Base-by-base conservation (phyloP, 176 grass and related monocot species). In the Musa acuminata region DNA sequence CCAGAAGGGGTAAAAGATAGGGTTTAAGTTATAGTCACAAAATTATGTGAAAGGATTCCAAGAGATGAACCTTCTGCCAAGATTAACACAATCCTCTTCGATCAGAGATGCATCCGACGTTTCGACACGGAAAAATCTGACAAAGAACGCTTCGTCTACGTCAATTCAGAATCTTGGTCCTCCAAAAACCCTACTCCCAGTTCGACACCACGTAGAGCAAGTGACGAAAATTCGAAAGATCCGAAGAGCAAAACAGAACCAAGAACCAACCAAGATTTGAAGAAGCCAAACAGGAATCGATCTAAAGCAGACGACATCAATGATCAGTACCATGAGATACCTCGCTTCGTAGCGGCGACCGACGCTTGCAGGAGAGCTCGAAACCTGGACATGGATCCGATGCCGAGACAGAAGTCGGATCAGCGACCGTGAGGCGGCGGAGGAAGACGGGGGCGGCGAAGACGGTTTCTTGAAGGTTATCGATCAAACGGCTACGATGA, bases 291-390 rank as follows among this genome's bases (percentile, higher is more conserved):
- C 35, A 43, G 35, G 35, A 43, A 43, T 43, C 35, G 35, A 43
- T 43, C 3, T 43, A 43, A 43, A 43, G 35, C 35, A 43, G 35
- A 6, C 35, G 35, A 43, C 4, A 43, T 43, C 35, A 43, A 43
- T 43, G 48, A 70, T 51, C 17, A 16, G 14, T 27, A 22, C 8
- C 24, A 35, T 14, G 64, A 14, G 4, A 67, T 85, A 89, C 90
- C 90, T 89, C 84, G 72, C 80, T 78, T 93, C 16, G 87, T 89
- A 57, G 90, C 84, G 71, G 80, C 87, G 58, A 93, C 64, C 26
- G 90, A 93, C 72, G 90, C 90, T 81, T 89, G 82, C 76, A 82
- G 84, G n/a, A 92, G 77, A 51, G 84, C 64, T 51, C 87, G 87
- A 54, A 92, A 79, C 73, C 84, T 89, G 64, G 80, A 87, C 90